Evolutionary conservation across 768 basidiomycete species (phyloP).

Genomic region (Nidula microcarpa): DNA sequence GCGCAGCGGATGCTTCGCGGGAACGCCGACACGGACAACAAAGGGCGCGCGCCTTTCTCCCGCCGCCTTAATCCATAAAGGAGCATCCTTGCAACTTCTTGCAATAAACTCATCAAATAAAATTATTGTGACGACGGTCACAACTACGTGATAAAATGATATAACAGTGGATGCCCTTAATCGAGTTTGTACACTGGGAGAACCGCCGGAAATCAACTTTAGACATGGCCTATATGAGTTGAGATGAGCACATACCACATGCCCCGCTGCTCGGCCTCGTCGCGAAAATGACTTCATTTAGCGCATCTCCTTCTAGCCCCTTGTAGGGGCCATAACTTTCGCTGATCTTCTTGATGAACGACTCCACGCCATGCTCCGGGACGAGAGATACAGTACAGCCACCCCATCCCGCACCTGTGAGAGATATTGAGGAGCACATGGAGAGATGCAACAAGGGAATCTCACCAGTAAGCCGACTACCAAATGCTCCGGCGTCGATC

Average conservation of each 20-base stretch:
- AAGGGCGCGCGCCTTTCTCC: too few relatives aligned
- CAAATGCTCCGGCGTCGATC: constrained; percentile 69
- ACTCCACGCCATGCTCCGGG: constrained; percentile 53
- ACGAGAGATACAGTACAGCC: constrained; percentile 87
- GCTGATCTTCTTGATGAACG: constrained; percentile 62
- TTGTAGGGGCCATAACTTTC: constrained; percentile 64
- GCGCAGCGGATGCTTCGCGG: too few relatives aligned
- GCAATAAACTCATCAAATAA: too few relatives aligned
- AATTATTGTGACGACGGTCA: too few relatives aligned
- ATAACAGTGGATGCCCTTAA: neutral
- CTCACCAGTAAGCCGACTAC: constrained; percentile 79
- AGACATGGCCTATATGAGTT: constrained; percentile 4
- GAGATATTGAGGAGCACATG: neutral
- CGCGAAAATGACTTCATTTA: constrained; percentile 74
- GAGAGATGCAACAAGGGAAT: too few relatives aligned
- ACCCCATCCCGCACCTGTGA: constrained; percentile 83
- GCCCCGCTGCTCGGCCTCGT: constrained; percentile 83
- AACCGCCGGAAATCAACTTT: neutral
- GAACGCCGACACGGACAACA: too few relatives aligned
- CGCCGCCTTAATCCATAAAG: too few relatives aligned
- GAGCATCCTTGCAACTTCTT: too few relatives aligned
- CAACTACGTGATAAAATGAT: neutral
- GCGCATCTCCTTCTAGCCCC: constrained; percentile 49
- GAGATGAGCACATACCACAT: constrained; percentile 52
- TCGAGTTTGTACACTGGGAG: constrained; percentile 22